These are phyloP conservation scores for Aspergillus egyptiacus DNA, from an alignment of 495 filamentous ascomycete species.

Conservation along the genomic window DNA sequence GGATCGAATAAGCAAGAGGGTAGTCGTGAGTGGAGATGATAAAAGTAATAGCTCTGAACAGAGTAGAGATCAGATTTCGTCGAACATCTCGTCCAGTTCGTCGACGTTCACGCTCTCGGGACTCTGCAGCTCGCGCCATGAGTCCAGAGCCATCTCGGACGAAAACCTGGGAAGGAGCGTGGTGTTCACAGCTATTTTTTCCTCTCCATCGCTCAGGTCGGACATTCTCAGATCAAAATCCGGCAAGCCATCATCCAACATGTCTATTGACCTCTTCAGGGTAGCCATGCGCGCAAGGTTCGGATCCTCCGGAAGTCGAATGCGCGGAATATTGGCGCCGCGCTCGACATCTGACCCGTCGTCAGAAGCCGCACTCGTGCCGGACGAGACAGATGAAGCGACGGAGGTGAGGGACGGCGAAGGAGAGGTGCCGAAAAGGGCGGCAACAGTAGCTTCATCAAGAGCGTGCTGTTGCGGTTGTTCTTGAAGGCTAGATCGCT, in stretches of 20 bases:
- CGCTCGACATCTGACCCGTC: conserved; percentile 26
- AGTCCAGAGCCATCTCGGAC: conserved; percentile 33
- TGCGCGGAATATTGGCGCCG: conserved; percentile 27
- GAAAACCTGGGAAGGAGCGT: conserved; percentile 42
- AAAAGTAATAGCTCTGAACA: conserved; percentile 1
- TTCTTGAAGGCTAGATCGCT: conserved; percentile 16
- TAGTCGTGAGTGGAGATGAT: conserved; percentile 16
- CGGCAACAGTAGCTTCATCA: conserved; percentile 33
- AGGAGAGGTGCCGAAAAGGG: conserved; percentile 41
- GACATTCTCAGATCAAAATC: conserved; percentile 45
- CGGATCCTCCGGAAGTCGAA: conserved; percentile 31
- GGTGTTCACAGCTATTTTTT: conserved; percentile 33
- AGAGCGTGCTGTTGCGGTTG: conserved; percentile 26
- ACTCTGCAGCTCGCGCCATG: conserved; percentile 62
- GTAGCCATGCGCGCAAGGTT: conserved; percentile 29
- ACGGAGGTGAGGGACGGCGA: conserved; percentile 43
- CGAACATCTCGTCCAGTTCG: conserved; percentile 85
- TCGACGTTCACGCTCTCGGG: conserved; percentile 87
- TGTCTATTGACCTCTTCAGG: conserved; percentile 42
- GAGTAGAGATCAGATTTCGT: conserved; percentile 32
- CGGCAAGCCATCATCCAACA: conserved; percentile 37
- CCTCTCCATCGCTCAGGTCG: conserved; percentile 39
- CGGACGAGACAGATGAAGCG: conserved; percentile 45
- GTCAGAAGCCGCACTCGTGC: conserved; percentile 37
- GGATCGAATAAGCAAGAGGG: neutral